Evolutionary conservation across 2,329 filamentous ascomycete species (phyloP).

Genomic region (Microcyclospora tardicrescens): DNA sequence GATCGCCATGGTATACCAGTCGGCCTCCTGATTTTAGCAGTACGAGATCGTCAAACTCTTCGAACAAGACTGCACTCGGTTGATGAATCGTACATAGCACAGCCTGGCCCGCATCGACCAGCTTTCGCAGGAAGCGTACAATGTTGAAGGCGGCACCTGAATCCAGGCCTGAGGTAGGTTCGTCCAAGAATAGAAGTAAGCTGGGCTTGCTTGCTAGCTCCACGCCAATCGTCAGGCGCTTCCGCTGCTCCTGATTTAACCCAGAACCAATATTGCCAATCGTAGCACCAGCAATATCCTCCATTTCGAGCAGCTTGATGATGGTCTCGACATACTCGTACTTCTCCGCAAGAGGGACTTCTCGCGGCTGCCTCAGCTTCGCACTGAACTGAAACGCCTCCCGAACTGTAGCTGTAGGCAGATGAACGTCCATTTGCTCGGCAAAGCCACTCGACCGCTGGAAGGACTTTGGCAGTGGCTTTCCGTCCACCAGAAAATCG

Average conservation of each 20-base stretch:
- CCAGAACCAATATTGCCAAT: constrained; percentile 49
- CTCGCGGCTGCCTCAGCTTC: constrained; percentile 47
- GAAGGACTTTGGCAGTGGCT: constrained; percentile 29
- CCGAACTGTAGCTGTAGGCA: constrained; percentile 48
- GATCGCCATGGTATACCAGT: constrained; percentile 75
- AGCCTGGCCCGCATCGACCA: constrained; percentile 68
- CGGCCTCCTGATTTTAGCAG: constrained; percentile 66
- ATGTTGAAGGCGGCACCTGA: constrained; percentile 64
- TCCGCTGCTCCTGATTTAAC: constrained; percentile 53
- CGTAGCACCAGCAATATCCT: constrained; percentile 52
- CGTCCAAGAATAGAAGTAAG: constrained; percentile 64
- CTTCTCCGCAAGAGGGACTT: constrained; percentile 47
- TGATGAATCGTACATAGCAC: constrained; percentile 89
- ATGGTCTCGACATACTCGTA: constrained; percentile 54
- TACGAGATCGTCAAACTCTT: constrained; percentile 74
- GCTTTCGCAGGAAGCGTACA: constrained; percentile 63
- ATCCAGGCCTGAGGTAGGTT: constrained; percentile 64
- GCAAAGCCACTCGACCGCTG: constrained; percentile 53
- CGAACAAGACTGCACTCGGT: constrained; percentile 73
- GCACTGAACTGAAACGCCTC: constrained; percentile 56
- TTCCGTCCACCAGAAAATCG: constrained; percentile 49
- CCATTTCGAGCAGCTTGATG: constrained; percentile 51
- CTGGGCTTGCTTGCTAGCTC: constrained; percentile 54
- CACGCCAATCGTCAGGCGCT: constrained; percentile 52
- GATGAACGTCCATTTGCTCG: constrained; percentile 53